Percentiles rank a stretch among this genome's conserved stretches.
phyloP scores from a whole-genome alignment of 306 rosid genomes.

The Vigna mungo region DNA sequence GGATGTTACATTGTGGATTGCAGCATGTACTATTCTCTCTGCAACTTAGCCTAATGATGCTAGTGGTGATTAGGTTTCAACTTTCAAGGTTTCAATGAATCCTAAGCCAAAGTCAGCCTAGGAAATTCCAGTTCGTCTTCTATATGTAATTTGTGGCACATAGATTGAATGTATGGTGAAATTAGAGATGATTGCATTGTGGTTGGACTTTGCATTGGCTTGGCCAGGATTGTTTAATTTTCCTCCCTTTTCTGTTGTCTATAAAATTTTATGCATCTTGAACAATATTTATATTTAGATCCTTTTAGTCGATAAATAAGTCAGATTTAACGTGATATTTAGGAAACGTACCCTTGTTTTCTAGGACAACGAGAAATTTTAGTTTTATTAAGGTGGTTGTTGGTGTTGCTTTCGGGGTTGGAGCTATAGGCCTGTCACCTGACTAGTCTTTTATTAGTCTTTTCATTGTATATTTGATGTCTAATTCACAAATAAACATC shows the following conservation, averaged over 20 bases:
- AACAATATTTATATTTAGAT: neutral
- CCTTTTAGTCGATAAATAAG: neutral
- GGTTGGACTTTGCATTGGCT: neutral
- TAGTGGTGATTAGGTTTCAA: neutral
- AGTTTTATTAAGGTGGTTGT: too few relatives aligned
- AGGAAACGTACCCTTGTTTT: neutral
- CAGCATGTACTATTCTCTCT: neutral
- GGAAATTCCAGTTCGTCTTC: neutral
- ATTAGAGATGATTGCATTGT: neutral
- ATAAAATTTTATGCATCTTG: neutral
- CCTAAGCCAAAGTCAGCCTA: neutral
- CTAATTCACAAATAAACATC: conserved; percentile 8
- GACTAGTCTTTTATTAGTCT: neutral
- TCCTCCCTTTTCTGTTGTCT: neutral
- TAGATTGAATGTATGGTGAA: neutral
- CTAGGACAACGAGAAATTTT: neutral
- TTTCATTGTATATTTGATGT: conserved; percentile 19
- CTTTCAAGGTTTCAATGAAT: neutral
- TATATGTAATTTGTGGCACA: neutral
- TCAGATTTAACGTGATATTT: neutral
- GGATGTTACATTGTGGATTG: neutral
- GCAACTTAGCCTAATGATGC: neutral
- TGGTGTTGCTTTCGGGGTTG: too few relatives aligned
- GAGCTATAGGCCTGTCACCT: too few relatives aligned
- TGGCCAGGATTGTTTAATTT: neutral